Conservation (phyloP, 108 stramenopile species). For the Cyclotella cryptica region DNA sequence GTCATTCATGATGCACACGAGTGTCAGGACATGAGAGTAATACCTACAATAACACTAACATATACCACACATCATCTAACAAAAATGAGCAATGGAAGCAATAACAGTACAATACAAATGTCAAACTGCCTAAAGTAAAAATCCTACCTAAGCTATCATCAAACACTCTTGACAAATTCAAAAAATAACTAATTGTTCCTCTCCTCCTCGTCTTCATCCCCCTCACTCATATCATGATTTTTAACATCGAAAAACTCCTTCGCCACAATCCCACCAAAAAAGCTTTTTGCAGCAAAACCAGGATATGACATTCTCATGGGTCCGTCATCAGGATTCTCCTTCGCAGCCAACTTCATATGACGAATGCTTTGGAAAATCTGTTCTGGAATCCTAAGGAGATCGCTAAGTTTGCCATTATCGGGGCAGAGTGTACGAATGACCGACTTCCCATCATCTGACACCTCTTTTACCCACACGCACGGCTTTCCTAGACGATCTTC, state of each 20-base stretch:
- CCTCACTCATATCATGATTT: constrained; percentile 9
- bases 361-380: constrained; percentile 18
- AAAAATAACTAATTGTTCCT: neutral
- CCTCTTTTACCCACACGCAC: constrained; percentile 50
- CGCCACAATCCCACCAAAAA: constrained; percentile 19
- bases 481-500: constrained; percentile 28
- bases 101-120: no score
- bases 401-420: constrained; percentile 3
- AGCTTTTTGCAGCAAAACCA: constrained; percentile 27
- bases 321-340: constrained; percentile 29
- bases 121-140: no score
- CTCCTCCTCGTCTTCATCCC: constrained; percentile 8
- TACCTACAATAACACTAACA: no score
- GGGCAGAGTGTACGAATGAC: constrained; percentile 10
- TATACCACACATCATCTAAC: no score
- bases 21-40: no score
- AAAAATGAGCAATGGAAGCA: no score
- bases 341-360: constrained; percentile 21
- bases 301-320: constrained; percentile 37
- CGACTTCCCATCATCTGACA: neutral
- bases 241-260: constrained; percentile 17
- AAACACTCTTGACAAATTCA: no score
- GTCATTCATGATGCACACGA: no score
- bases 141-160: no score
- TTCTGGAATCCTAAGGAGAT: constrained; percentile 21